A percentile compares a stretch with the other conserved stretches of the same genome.
Evolutionary conservation across 805 yeast species (phyloP).

Genomic region (Candida rishiriensis): DNA sequence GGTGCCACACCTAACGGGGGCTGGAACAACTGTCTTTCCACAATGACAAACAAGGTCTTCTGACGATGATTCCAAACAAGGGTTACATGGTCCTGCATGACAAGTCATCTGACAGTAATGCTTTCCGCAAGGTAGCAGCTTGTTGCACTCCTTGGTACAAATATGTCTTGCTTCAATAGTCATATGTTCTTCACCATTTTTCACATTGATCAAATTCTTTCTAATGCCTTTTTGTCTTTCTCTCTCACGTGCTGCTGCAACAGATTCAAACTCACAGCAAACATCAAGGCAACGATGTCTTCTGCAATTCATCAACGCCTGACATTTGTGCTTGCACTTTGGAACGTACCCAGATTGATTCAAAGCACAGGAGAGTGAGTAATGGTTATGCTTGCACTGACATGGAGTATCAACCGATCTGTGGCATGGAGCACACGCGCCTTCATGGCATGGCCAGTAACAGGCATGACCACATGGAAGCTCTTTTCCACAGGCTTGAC

Average conservation of each 20-base stretch:
- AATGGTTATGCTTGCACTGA: conserved; percentile 55
- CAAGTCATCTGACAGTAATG: conserved; percentile 70
- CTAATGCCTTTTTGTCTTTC: conserved; percentile 44
- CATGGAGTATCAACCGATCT: conserved; percentile 51
- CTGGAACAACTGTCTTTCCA: conserved; percentile 70
- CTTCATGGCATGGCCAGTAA: conserved; percentile 67
- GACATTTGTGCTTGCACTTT: conserved; percentile 65
- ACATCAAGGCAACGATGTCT: conserved; percentile 66
- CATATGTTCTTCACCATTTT: conserved; percentile 46
- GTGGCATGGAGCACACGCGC: conserved; percentile 65
- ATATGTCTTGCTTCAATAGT: conserved; percentile 69
- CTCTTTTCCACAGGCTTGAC: conserved; percentile 52
- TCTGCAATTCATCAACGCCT: conserved; percentile 70
- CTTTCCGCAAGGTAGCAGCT: conserved; percentile 54
- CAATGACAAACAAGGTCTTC: conserved; percentile 78
- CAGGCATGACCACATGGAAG: conserved; percentile 74
- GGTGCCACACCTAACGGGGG: conserved; percentile 85
- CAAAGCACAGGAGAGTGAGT: conserved; percentile 59
- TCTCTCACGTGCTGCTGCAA: conserved; percentile 55
- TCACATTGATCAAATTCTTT: conserved; percentile 34
- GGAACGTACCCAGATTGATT: conserved; percentile 49
- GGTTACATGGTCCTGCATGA: conserved; percentile 75
- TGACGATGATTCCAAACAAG: conserved; percentile 75
- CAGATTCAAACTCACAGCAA: conserved; percentile 68
- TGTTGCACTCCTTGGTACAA: conserved; percentile 64